These are phyloP conservation scores for Fusarium domesticum DNA, from an alignment of 2,329 filamentous ascomycete species.

Conservation along the genomic window DNA sequence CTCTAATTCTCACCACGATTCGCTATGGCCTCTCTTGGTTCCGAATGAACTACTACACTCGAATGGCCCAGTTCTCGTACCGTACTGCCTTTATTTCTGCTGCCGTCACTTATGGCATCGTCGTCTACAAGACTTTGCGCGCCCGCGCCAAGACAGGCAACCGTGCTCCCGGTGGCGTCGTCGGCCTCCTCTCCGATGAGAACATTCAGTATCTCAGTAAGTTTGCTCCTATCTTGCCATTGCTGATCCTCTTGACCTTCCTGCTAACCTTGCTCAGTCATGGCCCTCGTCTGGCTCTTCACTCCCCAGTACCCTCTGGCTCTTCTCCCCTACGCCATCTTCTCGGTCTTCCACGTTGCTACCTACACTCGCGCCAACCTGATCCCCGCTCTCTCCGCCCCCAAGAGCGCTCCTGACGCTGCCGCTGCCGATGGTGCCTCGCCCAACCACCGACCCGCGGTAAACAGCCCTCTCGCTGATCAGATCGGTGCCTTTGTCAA, in stretches of 20 bases:
- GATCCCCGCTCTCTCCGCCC: conserved; percentile 78
- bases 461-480: conserved; percentile 65
- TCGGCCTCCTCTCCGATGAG: conserved; percentile 78
- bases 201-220: conserved; percentile 96
- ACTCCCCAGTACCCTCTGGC: conserved; percentile 85
- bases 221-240: conserved; percentile 32
- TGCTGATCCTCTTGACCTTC: background rate
- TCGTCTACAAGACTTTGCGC: conserved; percentile 96
- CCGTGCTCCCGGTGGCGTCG: conserved; percentile 54
- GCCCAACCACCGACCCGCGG: conserved; percentile 39
- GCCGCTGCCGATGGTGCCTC: conserved; percentile 55
- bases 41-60: conserved; percentile 79
- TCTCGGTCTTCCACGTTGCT: conserved; percentile 97
- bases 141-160: conserved; percentile 74
- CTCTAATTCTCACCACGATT: conserved; percentile 75
- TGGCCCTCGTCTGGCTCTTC: conserved; percentile 95
- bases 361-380: conserved; percentile 94
- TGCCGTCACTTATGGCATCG: conserved; percentile 91
- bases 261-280: conserved; percentile 52
- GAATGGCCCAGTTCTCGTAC: conserved; percentile 79
- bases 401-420: conserved; percentile 52
- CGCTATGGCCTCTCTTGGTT: conserved; percentile 85
- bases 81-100: conserved; percentile 87
- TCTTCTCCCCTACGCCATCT: conserved; percentile 90
- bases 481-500: conserved; percentile 92